Base-by-base conservation (phyloP, 345 rosid species). In the Carallia pectinifolia region DNA sequence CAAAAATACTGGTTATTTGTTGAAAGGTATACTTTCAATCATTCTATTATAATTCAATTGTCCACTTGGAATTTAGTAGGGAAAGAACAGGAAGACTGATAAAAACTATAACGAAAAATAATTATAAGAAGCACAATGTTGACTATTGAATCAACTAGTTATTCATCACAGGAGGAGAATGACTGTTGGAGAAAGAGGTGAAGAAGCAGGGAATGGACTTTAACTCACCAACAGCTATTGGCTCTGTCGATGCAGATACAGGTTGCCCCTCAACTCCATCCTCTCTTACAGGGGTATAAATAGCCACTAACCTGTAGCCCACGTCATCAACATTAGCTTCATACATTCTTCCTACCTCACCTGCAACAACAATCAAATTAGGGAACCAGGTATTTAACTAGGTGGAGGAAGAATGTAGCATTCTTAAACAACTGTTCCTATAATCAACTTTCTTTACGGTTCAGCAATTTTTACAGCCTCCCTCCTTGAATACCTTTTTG, bases 261-360 rank as follows among this genome's bases (percentile, higher is more conserved):
- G 98, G 98, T 78, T 85, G 96, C 64, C 98, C 98, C 81, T 93
- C 97, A 37, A 88, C 81, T 72, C 96, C 98, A 80, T 94, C 98
- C 38, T 94, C 97, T 71, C 97, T 85, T 38, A 87, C 71, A 15
- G 97, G 98, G 67, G 97, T 88, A 74, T 91, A 91, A 64, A 94
- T 77, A 69, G 92, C 95, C 47, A 94, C 98, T 61, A 94, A 70
- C 75, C 98, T 85, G 78, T 94, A 94, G 31, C 98, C 97, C 66
- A 94, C 98, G 78, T 94, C 98, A 81, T 94, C 98, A n/a, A 91
- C 98, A 86, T 94, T 91, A 69, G 96, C 96, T 83, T 94, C 97
- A 53, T 94, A 94, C 93, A 86, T 88, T 82, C 87, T 87, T 74
- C 91, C 98, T 0, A 85, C 88, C 82, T 94, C 98, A 69, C 98